Conservation (phyloP, 1,139 yeast genomes). For the Blastobotrys apis region DNA sequence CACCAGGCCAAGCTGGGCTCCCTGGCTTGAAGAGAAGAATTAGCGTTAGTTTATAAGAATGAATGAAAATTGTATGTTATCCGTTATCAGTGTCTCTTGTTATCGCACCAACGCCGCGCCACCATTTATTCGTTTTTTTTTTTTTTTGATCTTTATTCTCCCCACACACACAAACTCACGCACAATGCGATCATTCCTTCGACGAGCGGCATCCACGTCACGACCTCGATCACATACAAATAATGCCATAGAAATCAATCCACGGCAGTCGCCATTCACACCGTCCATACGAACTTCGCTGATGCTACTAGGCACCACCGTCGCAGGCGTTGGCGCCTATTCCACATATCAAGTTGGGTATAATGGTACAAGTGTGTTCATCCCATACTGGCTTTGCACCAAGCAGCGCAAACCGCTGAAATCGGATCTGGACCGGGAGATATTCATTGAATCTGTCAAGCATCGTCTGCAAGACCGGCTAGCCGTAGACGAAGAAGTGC, state of each 20-base stretch:
- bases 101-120: no score
- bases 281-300: conserved; percentile 12
- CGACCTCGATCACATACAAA: not conserved
- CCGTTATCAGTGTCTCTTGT: no score
- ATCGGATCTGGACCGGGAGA: conserved; percentile 21
- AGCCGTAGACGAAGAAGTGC: conserved; percentile 25
- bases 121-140: no score
- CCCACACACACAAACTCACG: no score
- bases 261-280: no score
- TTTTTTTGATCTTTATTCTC: no score
- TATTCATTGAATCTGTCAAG: conserved; percentile 18
- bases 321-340: conserved; percentile 18
- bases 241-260: no score
- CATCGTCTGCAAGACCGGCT: conserved; percentile 21
- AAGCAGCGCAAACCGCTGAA: conserved; percentile 20
- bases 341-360: conserved; percentile 21
- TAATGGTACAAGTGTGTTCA: conserved; percentile 21
- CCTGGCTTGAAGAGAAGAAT: conserved; percentile 1
- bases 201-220: not conserved
- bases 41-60: no score
- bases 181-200: not conserved
- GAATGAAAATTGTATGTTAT: no score
- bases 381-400: conserved; percentile 25
- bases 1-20: conserved; percentile 4
- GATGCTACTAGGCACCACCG: conserved; percentile 16